Evolutionary conservation across 257 asterid genomes (phyloP).

Genomic region (Forsythia suspensa): DNA sequence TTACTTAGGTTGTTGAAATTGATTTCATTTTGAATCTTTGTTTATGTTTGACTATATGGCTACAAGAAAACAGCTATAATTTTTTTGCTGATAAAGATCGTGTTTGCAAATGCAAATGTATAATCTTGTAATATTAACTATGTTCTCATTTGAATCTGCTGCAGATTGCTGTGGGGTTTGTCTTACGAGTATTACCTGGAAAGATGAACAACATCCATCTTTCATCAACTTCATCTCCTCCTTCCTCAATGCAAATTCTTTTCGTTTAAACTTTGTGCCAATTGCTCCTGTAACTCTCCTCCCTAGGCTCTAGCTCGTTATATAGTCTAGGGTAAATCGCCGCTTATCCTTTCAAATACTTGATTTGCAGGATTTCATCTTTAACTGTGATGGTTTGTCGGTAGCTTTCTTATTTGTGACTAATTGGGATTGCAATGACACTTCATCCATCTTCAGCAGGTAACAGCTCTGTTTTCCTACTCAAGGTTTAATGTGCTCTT

Average conservation of each 20-base stretch:
- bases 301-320: not conserved
- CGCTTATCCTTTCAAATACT: conserved; percentile 16
- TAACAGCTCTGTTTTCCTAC: too few relatives aligned
- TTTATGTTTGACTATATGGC: not conserved
- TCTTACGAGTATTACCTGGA: conserved; percentile 83
- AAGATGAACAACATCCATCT: conserved; percentile 72
- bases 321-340: not conserved
- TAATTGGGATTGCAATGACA: conserved; percentile 52
- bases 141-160: conserved; percentile 16
- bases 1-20: too few relatives aligned
- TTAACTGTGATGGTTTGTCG: conserved; percentile 83
- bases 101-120: not conserved
- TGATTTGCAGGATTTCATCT: conserved; percentile 80
- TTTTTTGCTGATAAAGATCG: not conserved
- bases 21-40: not conserved
- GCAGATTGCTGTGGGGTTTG: conserved; percentile 81
- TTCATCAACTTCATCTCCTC: conserved; percentile 77
- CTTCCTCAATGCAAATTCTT: conserved; percentile 69
- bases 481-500: too few relatives aligned
- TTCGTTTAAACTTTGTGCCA: conserved; percentile 59
- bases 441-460: not conserved
- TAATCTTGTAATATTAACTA: conserved; percentile 14
- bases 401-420: conserved; percentile 78
- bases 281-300: conserved; percentile 72
- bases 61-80: not conserved